Evolutionary conservation across 2,329 filamentous ascomycete species (phyloP).

Genomic region (Colletotrichum sp.): DNA sequence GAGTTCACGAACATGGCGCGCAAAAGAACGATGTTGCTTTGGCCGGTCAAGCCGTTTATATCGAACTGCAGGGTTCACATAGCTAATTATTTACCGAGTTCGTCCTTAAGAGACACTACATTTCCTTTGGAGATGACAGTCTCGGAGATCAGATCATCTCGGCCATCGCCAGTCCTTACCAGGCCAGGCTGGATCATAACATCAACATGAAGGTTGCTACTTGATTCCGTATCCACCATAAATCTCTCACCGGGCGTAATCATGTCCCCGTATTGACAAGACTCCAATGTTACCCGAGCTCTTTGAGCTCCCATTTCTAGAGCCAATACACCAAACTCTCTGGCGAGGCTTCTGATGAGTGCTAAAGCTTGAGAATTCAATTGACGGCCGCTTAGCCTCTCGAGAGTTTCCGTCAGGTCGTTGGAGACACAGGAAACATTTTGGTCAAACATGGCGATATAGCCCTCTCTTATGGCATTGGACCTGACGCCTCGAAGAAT

Average conservation of each 20-base stretch:
- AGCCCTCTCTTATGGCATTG: background rate
- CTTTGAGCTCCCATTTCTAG: slow-evolving; percentile 13
- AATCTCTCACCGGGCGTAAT: background rate
- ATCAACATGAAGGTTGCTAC: background rate
- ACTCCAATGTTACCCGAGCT: background rate
- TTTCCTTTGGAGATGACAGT: background rate
- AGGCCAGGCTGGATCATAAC: slow-evolving; percentile 3
- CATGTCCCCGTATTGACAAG: background rate
- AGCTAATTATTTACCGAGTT: too few relatives aligned
- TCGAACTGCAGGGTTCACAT: too few relatives aligned
- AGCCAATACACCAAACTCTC: background rate
- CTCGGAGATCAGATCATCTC: background rate
- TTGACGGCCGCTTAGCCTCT: background rate
- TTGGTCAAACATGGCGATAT: background rate
- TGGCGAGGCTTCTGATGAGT: background rate
- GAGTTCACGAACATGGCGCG: too few relatives aligned
- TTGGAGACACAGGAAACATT: background rate
- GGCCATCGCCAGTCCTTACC: background rate
- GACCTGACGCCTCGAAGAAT: background rate
- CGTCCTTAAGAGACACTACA: background rate
- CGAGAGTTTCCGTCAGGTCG: background rate
- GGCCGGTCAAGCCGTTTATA: too few relatives aligned
- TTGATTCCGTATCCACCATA: background rate
- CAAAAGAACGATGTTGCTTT: too few relatives aligned
- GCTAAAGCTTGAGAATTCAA: background rate